These are phyloP conservation scores for Trichocladium antarcticum DNA, from an alignment of 495 filamentous ascomycete species.

Conservation along the genomic window DNA sequence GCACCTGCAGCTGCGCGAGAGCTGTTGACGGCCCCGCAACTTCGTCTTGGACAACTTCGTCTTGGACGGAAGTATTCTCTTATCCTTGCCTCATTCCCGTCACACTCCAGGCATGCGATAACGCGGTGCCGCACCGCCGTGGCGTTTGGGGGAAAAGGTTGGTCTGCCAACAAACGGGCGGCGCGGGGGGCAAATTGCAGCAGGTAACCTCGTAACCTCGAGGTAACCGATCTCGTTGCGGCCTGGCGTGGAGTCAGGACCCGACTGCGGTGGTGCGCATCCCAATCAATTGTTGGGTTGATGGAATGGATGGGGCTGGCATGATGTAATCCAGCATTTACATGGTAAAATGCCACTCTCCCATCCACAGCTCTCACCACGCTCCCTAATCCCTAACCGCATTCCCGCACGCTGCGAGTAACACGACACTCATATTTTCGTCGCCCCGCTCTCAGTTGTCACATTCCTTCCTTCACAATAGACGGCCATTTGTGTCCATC, in stretches of 20 bases:
- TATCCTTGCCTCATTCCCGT: not conserved
- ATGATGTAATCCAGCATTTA: slow-evolving; percentile 28
- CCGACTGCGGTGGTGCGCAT: too few species aligned
- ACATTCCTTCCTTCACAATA: not conserved
- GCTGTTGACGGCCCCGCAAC: too few species aligned
- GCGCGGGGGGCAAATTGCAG: slow-evolving; percentile 2
- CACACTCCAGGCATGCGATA: slow-evolving; percentile 1
- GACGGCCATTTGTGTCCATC: too few species aligned
- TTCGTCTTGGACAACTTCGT: too few species aligned
- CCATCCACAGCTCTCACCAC: not conserved
- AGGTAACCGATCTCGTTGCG: too few species aligned
- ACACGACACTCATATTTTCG: not conserved
- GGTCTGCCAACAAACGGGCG: not conserved
- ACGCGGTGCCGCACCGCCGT: slow-evolving; percentile 5
- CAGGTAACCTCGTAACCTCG: too few species aligned
- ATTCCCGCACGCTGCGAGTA: too few species aligned
- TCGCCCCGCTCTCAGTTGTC: not conserved
- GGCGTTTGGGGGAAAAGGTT: not conserved
- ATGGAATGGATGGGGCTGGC: too few species aligned
- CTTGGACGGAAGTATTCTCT: not conserved
- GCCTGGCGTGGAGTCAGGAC: not conserved
- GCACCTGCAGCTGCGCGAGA: too few species aligned
- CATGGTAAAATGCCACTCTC: too few species aligned
- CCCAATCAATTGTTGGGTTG: too few species aligned
- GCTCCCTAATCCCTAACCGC: too few species aligned